Percentiles rank a stretch among this genome's conserved stretches.
These are phyloP conservation scores for Coelastrella sp. DNA, from an alignment of 139 green algal species.

Conservation along the genomic window DNA sequence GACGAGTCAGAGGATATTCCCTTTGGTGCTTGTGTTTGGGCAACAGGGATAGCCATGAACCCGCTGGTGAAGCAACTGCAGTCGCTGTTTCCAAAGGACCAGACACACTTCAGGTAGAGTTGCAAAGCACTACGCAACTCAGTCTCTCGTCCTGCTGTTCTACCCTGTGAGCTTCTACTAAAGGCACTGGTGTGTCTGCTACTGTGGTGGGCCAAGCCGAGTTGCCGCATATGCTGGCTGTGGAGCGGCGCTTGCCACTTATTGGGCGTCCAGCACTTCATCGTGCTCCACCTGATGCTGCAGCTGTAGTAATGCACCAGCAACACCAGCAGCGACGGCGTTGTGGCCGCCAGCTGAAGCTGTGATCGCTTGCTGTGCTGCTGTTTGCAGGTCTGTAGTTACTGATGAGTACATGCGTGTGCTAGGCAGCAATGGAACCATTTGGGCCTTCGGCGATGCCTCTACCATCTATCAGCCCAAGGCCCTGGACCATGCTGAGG, in stretches of 20 bases:
- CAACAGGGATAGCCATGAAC: slow-evolving; percentile 92
- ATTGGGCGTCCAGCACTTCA: no score
- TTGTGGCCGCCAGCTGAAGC: no score
- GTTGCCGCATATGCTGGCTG: no score
- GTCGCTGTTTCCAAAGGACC: slow-evolving; percentile 69
- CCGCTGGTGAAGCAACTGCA: slow-evolving; percentile 88
- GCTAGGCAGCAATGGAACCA: slow-evolving; percentile 81
- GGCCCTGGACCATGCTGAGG: slow-evolving; percentile 62
- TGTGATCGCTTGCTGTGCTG: not conserved
- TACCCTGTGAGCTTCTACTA: no score
- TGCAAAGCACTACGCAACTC: not conserved
- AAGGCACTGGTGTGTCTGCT: no score
- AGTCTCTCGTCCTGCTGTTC: no score
- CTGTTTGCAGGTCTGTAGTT: slow-evolving; percentile 65
- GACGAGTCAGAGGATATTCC: slow-evolving; percentile 70
- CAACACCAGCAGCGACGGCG: no score
- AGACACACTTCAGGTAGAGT: slow-evolving; percentile 83
- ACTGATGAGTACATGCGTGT: slow-evolving; percentile 89
- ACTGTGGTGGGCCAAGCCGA: no score
- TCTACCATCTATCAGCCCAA: slow-evolving; percentile 84
- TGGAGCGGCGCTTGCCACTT: no score
- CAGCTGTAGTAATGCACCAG: no score
- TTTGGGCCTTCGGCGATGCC: slow-evolving; percentile 90
- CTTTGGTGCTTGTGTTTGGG: slow-evolving; percentile 93
- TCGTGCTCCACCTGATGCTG: no score